Conservation (phyloP, 768 basidiomycete species). For the Amanita phalloides region DNA sequence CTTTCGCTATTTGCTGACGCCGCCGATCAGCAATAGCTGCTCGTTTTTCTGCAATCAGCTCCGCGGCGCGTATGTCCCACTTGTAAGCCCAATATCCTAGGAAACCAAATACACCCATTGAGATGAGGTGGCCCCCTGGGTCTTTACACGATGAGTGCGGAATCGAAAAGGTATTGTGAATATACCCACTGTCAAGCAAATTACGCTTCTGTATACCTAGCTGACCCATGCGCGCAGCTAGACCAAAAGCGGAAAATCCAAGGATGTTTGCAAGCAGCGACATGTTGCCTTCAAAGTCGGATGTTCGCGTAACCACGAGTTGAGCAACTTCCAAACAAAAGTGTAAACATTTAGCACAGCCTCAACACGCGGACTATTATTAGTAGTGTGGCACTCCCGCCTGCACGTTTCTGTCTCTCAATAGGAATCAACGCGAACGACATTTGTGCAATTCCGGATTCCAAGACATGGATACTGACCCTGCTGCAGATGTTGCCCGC, state of each 20-base stretch:
- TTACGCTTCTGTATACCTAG: constrained; percentile 77
- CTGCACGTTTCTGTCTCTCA: not conserved
- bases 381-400: not conserved
- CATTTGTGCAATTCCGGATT: not conserved
- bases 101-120: constrained; percentile 62
- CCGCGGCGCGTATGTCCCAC: constrained; percentile 54
- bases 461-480: not conserved
- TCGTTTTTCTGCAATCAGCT: constrained; percentile 54
- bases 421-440: not conserved
- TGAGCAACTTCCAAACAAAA: constrained; percentile 13
- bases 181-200: constrained; percentile 65
- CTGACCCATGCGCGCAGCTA: constrained; percentile 77
- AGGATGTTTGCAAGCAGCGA: constrained; percentile 57
- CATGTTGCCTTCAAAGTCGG: constrained; percentile 26
- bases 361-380: constrained; percentile 13
- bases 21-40: constrained; percentile 45
- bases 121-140: constrained; percentile 56
- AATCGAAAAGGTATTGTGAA: not conserved
- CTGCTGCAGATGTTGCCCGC: constrained; percentile 17
- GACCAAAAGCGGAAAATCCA: constrained; percentile 75
- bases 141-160: constrained; percentile 32
- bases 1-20: constrained; percentile 22
- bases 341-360: constrained; percentile 24
- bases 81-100: constrained; percentile 66
- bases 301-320: constrained; percentile 5